A percentile compares a stretch with the other conserved stretches of the same genome.
phyloP scores from a whole-genome alignment of 73 alveolate genomes.

The Blepharisma japonicum region DNA sequence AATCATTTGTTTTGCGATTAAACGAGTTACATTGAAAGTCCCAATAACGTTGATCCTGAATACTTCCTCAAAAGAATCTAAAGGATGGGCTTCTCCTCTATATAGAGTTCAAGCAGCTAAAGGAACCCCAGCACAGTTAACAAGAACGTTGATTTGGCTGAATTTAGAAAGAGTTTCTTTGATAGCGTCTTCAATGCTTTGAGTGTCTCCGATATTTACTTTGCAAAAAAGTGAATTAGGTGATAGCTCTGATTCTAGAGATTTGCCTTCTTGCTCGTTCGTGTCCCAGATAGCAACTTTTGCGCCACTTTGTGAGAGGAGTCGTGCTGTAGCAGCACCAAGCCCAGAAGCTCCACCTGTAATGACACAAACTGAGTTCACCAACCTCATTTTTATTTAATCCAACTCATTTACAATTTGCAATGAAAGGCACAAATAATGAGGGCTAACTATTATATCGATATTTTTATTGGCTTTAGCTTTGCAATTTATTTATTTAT shows the following conservation, averaged over 20 bases:
- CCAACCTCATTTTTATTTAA: conserved; percentile 34
- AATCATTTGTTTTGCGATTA: conserved; percentile 67
- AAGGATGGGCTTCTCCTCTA: conserved; percentile 43
- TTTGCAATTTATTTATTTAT: too few species aligned
- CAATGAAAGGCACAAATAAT: too few species aligned
- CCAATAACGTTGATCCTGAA: conserved; percentile 81
- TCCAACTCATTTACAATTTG: background rate
- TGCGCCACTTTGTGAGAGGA: conserved; percentile 57
- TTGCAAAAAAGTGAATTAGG: conserved; percentile 21
- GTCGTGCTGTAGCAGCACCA: conserved; percentile 69
- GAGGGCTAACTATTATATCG: too few species aligned
- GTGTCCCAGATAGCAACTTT: conserved; percentile 70
- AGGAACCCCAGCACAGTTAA: conserved; percentile 86
- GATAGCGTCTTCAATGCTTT: conserved; percentile 55
- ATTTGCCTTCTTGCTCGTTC: conserved; percentile 62
- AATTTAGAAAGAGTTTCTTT: conserved; percentile 56
- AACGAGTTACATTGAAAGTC: conserved; percentile 71
- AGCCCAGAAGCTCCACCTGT: conserved; percentile 90
- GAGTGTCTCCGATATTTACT: conserved; percentile 66
- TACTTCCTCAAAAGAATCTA: conserved; percentile 53
- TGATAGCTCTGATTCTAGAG: conserved; percentile 36
- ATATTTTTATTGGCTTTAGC: too few species aligned
- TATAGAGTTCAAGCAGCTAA: conserved; percentile 53
- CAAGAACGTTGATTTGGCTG: conserved; percentile 70
- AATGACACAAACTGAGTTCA: conserved; percentile 52